A percentile compares a stretch with the other conserved stretches of the same genome.
Conservation (phyloP, 805 yeast genomes). For the Saccharomyces kudriavzevii region DNA sequence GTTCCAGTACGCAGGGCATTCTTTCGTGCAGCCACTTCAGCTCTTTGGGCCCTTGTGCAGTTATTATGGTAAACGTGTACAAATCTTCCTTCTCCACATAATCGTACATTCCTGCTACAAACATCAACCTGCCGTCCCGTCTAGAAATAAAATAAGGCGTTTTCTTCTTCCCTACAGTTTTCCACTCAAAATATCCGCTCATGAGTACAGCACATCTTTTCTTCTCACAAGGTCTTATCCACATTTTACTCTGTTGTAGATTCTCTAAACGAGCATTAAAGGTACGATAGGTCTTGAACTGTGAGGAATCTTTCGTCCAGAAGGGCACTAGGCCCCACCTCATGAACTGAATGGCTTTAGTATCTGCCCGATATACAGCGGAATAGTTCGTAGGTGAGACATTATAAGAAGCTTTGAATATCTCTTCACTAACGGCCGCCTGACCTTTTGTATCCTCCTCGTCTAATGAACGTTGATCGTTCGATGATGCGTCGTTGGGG, state of each 20-base stretch:
- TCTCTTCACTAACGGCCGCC: not conserved
- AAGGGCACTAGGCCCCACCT: constrained; percentile 73
- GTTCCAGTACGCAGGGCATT: constrained; percentile 66
- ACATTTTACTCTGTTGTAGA: constrained; percentile 41
- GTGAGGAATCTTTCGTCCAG: constrained; percentile 42
- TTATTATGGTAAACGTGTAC: constrained; percentile 59
- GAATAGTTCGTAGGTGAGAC: constrained; percentile 52
- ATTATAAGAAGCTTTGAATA: constrained; percentile 33
- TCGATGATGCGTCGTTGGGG: not conserved
- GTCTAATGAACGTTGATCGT: constrained; percentile 8
- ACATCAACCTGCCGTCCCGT: constrained; percentile 45
- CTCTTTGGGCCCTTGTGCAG: constrained; percentile 58
- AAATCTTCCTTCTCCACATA: constrained; percentile 16
- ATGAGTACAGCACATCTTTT: constrained; percentile 70
- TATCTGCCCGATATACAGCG: constrained; percentile 31
- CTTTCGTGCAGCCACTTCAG: constrained; percentile 65
- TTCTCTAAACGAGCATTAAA: constrained; percentile 74
- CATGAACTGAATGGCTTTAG: constrained; percentile 40
- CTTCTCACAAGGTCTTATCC: constrained; percentile 44
- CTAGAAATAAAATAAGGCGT: constrained; percentile 60
- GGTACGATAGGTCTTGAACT: constrained; percentile 36
- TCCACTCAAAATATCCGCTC: constrained; percentile 86
- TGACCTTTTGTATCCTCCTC: constrained; percentile 5
- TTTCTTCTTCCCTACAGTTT: constrained; percentile 32
- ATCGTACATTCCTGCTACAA: constrained; percentile 54